A percentile compares a stretch with the other conserved stretches of the same genome.
These are phyloP conservation scores for Phalaenopsis hybrid DNA, from an alignment of 116 monocot genomes.

Conservation along the genomic window DNA sequence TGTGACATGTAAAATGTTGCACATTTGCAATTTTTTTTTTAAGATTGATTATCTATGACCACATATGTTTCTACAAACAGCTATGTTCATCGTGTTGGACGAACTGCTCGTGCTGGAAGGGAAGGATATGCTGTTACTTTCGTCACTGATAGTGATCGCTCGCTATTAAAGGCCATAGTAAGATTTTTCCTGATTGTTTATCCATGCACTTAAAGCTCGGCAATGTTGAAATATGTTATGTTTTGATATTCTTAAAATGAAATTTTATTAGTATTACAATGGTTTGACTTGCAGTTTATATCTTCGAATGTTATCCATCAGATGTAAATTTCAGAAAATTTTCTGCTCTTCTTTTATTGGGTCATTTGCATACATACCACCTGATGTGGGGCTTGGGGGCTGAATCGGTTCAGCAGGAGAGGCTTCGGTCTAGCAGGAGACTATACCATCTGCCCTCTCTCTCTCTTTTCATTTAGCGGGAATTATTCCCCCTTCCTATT, in stretches of 20 bases:
- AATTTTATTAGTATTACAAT: too few species aligned
- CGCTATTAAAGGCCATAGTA: conserved; percentile 90
- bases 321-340: not conserved
- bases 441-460: too few species aligned
- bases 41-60: not conserved
- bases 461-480: too few species aligned
- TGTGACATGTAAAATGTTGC: not conserved
- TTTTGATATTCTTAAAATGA: too few species aligned
- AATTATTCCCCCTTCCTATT: too few species aligned
- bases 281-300: too few species aligned
- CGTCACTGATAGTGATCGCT: conserved; percentile 89
- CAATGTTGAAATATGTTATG: not conserved
- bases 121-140: conserved; percentile 98
- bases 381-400: too few species aligned
- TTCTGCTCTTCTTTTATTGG: not conserved
- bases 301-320: too few species aligned
- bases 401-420: too few species aligned
- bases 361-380: too few species aligned
- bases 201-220: not conserved
- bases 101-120: conserved; percentile 91
- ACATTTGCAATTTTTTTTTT: not conserved
- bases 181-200: conserved; percentile 15
- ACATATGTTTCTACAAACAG: conserved; percentile 26
- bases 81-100: conserved; percentile 97
- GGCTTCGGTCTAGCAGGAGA: too few species aligned